Percentiles rank a stretch among this genome's conserved stretches.
These are phyloP conservation scores for Taxillus chinensis DNA, from an alignment of 164 flowering plant genomes.

Conservation along the genomic window DNA sequence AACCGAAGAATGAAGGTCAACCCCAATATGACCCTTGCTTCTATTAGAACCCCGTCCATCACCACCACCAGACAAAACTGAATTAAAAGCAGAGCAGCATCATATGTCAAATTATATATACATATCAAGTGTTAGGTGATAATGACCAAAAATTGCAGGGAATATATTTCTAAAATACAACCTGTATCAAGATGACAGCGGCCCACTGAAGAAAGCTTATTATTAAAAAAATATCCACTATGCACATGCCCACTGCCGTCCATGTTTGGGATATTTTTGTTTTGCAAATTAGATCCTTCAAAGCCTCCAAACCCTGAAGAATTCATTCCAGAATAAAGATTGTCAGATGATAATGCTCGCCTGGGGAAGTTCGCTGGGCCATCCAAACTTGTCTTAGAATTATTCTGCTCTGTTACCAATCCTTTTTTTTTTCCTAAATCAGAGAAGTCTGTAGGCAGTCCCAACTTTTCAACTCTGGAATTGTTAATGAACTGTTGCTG, in stretches of 20 bases:
- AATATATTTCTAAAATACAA: slow-evolving; percentile 5
- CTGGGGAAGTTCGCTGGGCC: slow-evolving; percentile 32
- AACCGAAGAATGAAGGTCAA: slow-evolving; percentile 22
- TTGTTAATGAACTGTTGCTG: slow-evolving; percentile 32
- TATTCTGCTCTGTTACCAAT: slow-evolving; percentile 18
- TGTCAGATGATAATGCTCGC: slow-evolving; percentile 39
- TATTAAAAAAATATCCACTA: slow-evolving; percentile 23
- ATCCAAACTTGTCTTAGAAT: slow-evolving; percentile 19
- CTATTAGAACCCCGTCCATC: slow-evolving; percentile 20
- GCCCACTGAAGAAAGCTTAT: slow-evolving; percentile 19
- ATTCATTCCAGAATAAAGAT: slow-evolving; percentile 26
- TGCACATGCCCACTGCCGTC: slow-evolving; percentile 20
- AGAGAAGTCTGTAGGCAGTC: slow-evolving; percentile 21
- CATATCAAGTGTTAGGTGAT: background rate
- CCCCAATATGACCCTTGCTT: slow-evolving; percentile 22
- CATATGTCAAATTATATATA: background rate
- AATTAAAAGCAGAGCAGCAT: slow-evolving; percentile 12
- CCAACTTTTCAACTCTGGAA: slow-evolving; percentile 22
- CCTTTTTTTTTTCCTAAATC: slow-evolving; percentile 31
- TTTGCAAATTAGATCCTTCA: slow-evolving; percentile 24
- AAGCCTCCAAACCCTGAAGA: slow-evolving; percentile 24
- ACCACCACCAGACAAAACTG: slow-evolving; percentile 15
- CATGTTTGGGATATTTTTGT: slow-evolving; percentile 14
- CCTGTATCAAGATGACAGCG: slow-evolving; percentile 37
- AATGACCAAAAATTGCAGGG: background rate